A percentile compares a stretch with the other conserved stretches of the same genome.
Evolutionary conservation across 1,284 basidiomycete species (phyloP).

Genomic region (Uromyces viciae-fabae): DNA sequence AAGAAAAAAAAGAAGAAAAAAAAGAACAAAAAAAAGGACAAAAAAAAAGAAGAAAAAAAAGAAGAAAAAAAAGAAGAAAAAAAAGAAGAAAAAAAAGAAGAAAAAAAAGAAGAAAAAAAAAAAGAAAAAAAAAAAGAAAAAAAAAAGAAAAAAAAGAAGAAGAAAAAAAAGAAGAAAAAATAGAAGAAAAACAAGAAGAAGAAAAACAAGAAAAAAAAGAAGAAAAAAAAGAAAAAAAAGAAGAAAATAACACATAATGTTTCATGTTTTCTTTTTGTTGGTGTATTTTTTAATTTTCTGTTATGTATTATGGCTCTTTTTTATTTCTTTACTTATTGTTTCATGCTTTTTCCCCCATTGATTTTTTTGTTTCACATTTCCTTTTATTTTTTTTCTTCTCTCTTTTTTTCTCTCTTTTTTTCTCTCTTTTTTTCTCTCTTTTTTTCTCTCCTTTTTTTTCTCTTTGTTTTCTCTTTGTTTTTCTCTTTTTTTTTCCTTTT

Average conservation of each 20-base stretch:
- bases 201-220: background rate
- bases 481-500: background rate
- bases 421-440: background rate
- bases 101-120: background rate
- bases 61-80: background rate
- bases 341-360: background rate
- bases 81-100: background rate
- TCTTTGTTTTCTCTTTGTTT: background rate
- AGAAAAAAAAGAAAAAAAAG: background rate
- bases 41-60: background rate
- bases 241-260: background rate
- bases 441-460: background rate
- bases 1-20: background rate
- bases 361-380: background rate
- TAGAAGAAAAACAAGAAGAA: background rate
- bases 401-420: background rate
- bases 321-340: background rate
- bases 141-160: background rate
- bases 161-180: background rate
- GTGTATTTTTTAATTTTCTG: background rate
- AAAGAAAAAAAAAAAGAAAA: background rate
- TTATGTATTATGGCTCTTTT: background rate
- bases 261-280: background rate
- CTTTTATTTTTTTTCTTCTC: background rate
- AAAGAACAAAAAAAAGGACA: background rate